Base-by-base conservation (phyloP, 75 land plant species). In the Cupressus sempervirens region DNA sequence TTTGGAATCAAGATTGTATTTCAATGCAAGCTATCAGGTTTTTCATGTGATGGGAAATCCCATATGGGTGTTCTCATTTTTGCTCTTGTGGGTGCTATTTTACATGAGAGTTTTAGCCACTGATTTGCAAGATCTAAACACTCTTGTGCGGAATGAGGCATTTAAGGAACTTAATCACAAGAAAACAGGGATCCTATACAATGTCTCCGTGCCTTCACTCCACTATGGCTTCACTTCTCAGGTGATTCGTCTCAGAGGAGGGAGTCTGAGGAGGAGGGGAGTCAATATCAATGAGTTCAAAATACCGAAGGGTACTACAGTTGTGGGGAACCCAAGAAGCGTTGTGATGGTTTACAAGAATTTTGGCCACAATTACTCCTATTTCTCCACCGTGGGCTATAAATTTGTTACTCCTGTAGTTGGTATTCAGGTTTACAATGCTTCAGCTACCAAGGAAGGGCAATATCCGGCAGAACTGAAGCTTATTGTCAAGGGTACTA, bases 211-310 rank as follows among this genome's bases (percentile, higher is more conserved):
- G 81, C 80, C 88, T 30, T 83, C 76, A 46, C 16, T 32, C 40
- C 68, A 87, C n/a, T 52, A 58, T 75, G 80, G 84, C n/a, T 50
- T 85, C 14, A 68, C 23, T 14, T 82, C 87, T 29, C 83, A 76
- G 40, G 86, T 76, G 10, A 86, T 90, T 18, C 85, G 88, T n/a
- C 58, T 88, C 10, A 87, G 88, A 13, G 48, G 79, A 11, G 90
- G 90, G 62, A 88, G 91, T 67, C 50, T 86, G 43, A 76, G 85
- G 65, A 83, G 86, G 43, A 62, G 84, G 9, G 91, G 91, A n/a
- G 34, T 90, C 38, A 76, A 54, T 9, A 83, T 88, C 79, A 81
- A 84, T n/a, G 85, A 62, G 53, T 86, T 90, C 81, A 88, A 36
- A 3, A 68, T 90, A 16, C 88, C 90, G 18, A 70, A 73, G 12